Conservation (phyloP, 2,329 filamentous ascomycete genomes). For the Aphanocladium album region DNA sequence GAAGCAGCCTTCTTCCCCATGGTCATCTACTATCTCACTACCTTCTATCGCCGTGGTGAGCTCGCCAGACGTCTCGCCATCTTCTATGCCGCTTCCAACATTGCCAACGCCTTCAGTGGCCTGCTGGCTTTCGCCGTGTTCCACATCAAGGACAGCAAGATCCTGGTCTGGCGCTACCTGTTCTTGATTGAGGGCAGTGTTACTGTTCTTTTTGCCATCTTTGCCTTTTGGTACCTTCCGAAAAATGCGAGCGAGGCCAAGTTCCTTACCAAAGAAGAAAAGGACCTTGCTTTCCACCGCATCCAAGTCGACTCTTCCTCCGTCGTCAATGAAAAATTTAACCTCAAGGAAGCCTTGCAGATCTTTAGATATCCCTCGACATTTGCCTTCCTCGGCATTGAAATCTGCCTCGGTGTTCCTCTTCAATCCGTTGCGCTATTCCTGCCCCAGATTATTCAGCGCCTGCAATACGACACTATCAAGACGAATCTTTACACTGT, state of each 20-base stretch:
- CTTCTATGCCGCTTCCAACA: constrained; percentile 72
- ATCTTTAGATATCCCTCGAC: constrained; percentile 48
- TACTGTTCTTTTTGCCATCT: constrained; percentile 56
- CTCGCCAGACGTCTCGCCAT: constrained; percentile 48
- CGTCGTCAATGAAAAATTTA: constrained; percentile 48
- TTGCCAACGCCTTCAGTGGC: constrained; percentile 56
- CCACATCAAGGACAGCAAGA: constrained; percentile 35
- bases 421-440: constrained; percentile 51
- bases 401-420: constrained; percentile 56
- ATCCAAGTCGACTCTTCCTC: constrained; percentile 72
- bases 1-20: constrained; percentile 53
- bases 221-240: constrained; percentile 67
- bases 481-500: constrained; percentile 77
- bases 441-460: constrained; percentile 49
- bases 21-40: constrained; percentile 47
- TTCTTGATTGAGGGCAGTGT: constrained; percentile 51
- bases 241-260: constrained; percentile 56
- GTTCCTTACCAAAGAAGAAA: constrained; percentile 63
- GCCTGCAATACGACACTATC: constrained; percentile 43
- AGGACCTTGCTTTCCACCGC: constrained; percentile 63
- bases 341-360: constrained; percentile 43
- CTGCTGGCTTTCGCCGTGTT: constrained; percentile 45
- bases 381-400: constrained; percentile 47
- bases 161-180: constrained; percentile 44
- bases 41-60: constrained; percentile 46